A percentile compares a stretch with the other conserved stretches of the same genome.
These are phyloP conservation scores for Peniophora sp. DNA, from an alignment of 1,284 basidiomycete genomes.

Conservation along the genomic window DNA sequence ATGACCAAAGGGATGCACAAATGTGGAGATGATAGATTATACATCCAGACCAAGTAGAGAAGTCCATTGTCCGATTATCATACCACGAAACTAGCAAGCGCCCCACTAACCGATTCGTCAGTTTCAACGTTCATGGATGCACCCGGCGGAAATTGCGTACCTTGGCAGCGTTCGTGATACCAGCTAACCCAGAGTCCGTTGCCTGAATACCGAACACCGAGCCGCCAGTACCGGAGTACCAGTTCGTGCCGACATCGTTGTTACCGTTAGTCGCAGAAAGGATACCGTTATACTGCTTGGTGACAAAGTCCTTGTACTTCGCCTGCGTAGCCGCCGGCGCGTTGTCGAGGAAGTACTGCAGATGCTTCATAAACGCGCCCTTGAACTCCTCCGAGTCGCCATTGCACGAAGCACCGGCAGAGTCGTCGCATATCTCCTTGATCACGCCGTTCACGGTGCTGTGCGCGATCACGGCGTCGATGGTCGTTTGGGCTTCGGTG, in stretches of 20 bases:
- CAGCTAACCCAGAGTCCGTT: slow-evolving; percentile 29
- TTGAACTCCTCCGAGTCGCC: slow-evolving; percentile 40
- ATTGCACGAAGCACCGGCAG: slow-evolving; percentile 31
- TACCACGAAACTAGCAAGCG: no score
- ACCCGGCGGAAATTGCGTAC: slow-evolving; percentile 1
- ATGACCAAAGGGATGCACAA: no score
- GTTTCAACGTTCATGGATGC: no score
- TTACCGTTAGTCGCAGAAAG: slow-evolving; percentile 30
- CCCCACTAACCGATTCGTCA: no score
- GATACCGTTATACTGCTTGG: slow-evolving; percentile 18
- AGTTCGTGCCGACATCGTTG: slow-evolving; percentile 38
- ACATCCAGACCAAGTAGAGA: no score
- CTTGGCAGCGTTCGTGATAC: slow-evolving; percentile 32
- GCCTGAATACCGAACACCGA: slow-evolving; percentile 31
- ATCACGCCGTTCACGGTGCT: slow-evolving; percentile 33
- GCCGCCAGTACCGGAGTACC: slow-evolving; percentile 33
- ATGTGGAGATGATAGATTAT: no score
- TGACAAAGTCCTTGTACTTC: slow-evolving; percentile 21
- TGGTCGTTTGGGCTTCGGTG: slow-evolving; percentile 40
- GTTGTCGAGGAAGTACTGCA: slow-evolving; percentile 24
- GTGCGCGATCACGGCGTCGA: slow-evolving; percentile 38
- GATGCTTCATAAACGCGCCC: slow-evolving; percentile 21
- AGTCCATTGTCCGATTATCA: no score
- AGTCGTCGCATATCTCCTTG: slow-evolving; percentile 44
- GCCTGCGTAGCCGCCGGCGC: slow-evolving; percentile 16